These are phyloP conservation scores for Pelargonium citronellum DNA, from an alignment of 441 rosid genomes.

Conservation along the genomic window DNA sequence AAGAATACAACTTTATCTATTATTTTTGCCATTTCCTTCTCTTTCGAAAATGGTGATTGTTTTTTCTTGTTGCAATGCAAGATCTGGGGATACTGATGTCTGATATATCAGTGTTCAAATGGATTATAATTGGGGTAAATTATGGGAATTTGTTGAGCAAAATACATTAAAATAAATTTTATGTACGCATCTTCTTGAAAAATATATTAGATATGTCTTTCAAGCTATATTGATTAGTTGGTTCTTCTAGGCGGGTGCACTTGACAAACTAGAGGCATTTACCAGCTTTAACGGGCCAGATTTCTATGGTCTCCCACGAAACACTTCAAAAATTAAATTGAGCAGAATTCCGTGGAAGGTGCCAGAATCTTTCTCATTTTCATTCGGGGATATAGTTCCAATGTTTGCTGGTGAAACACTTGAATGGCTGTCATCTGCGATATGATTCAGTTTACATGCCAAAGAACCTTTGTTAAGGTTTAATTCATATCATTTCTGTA, in stretches of 20 bases:
- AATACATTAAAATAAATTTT: too few relatives aligned
- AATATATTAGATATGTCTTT: not conserved
- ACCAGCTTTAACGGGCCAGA: slow-evolving; percentile 94
- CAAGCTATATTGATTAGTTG: slow-evolving; percentile 6
- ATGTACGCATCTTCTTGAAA: too few relatives aligned
- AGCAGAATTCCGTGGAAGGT: slow-evolving; percentile 62
- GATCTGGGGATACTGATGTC: too few relatives aligned
- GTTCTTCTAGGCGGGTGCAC: slow-evolving; percentile 62
- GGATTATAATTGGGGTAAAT: too few relatives aligned
- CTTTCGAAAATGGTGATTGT: too few relatives aligned
- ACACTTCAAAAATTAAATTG: slow-evolving; percentile 60
- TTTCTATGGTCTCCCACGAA: slow-evolving; percentile 87
- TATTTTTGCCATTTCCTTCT: too few relatives aligned
- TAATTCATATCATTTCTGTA: too few relatives aligned
- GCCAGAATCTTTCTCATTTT: slow-evolving; percentile 52
- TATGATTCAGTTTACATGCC: slow-evolving; percentile 5
- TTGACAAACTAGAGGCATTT: slow-evolving; percentile 85
- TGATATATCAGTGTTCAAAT: too few relatives aligned
- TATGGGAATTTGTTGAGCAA: too few relatives aligned
- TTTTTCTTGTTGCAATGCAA: too few relatives aligned
- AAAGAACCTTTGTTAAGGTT: not conserved
- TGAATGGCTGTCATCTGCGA: slow-evolving; percentile 51
- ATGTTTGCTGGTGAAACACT: slow-evolving; percentile 85
- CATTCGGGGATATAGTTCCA: slow-evolving; percentile 72
- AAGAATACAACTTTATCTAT: too few relatives aligned